Evolutionary conservation across 202 grass and related monocot genomes (phyloP).

Genomic region (Miscanthus sacchariflorus): DNA sequence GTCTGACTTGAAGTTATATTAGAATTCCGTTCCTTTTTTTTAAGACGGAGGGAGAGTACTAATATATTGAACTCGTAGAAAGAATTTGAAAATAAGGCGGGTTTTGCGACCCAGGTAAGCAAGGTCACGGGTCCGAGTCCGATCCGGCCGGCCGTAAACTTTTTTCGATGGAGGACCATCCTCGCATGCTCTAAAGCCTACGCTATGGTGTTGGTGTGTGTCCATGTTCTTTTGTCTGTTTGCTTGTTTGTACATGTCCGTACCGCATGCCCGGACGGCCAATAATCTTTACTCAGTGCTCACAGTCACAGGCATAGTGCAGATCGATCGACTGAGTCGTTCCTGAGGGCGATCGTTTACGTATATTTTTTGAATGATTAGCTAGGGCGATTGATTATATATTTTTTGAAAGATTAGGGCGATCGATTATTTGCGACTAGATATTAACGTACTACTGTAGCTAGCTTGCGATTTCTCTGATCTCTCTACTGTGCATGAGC

Average conservation of each 20-base stretch:
- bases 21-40: not conserved
- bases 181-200: not conserved
- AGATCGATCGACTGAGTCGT: not conserved
- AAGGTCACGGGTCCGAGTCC: conserved; percentile 27
- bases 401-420: not conserved
- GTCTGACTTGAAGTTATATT: too few relatives aligned
- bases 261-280: not conserved
- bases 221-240: conserved; percentile 34
- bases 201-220: not conserved
- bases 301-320: not conserved
- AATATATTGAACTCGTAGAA: not conserved
- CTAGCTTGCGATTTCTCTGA: not conserved
- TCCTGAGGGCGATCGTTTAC: not conserved
- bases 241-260: conserved; percentile 25
- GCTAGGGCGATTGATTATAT: too few relatives aligned
- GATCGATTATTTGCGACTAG: not conserved
- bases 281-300: not conserved
- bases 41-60: too few relatives aligned
- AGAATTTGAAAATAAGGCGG: not conserved
- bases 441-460: not conserved
- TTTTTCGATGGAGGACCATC: not conserved
- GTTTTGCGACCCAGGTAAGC: conserved; percentile 12
- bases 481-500: too few relatives aligned
- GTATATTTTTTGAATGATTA: not conserved
- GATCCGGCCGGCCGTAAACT: not conserved